These are phyloP conservation scores for Saxispiralis lemnorum DNA, from an alignment of 495 filamentous ascomycete species.

Conservation along the genomic window DNA sequence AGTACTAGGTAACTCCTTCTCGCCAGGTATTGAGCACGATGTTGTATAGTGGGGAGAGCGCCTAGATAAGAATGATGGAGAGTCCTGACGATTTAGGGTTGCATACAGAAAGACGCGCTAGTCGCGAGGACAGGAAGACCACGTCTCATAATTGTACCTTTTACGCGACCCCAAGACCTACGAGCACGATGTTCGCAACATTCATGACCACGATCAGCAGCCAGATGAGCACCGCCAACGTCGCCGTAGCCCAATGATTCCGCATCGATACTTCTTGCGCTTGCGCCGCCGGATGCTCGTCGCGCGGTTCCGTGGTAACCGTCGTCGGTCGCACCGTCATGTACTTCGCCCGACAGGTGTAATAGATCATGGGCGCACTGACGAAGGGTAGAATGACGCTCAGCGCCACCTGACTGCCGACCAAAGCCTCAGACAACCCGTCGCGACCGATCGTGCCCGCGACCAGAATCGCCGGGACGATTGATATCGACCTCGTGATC, in stretches of 20 bases:
- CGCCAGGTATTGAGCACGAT: no score
- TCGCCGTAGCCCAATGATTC: conserved; percentile 21
- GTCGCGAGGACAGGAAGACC: no score
- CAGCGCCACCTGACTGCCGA: conserved; percentile 61
- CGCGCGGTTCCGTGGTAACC: background rate
- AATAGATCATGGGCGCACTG: conserved; percentile 68
- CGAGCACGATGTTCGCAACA: conserved; percentile 22
- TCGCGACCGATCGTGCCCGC: conserved; percentile 56
- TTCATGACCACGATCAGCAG: conserved; percentile 27
- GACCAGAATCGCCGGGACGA: conserved; percentile 67
- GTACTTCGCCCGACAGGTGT: conserved; percentile 63
- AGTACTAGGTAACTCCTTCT: no score
- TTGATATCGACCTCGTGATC: conserved; percentile 53
- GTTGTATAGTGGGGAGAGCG: no score
- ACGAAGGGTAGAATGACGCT: conserved; percentile 70
- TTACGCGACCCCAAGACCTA: conserved; percentile 9
- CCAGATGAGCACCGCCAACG: conserved; percentile 23
- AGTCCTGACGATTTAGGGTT: no score
- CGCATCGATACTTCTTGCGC: conserved; percentile 18
- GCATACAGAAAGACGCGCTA: no score
- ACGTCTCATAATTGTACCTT: no score
- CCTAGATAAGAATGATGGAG: no score
- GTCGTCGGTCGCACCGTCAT: conserved; percentile 46
- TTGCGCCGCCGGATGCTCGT: background rate
- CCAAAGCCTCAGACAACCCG: conserved; percentile 56